phyloP scores from a whole-genome alignment of 805 yeast species.

The Metschnikowia shivogae region DNA sequence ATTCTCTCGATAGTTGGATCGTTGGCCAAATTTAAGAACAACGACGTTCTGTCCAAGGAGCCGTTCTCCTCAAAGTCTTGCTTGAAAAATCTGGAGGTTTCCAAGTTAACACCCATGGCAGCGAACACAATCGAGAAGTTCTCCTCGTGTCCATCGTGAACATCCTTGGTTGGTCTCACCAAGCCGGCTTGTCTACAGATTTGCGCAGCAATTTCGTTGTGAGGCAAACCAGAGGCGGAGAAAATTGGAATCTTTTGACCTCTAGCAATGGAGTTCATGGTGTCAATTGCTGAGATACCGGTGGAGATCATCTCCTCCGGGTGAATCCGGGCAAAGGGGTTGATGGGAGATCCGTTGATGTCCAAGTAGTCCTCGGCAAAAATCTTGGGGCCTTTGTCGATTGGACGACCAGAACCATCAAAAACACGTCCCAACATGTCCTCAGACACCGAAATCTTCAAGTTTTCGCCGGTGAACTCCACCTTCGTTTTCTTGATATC shows the following conservation, averaged over 20 bases:
- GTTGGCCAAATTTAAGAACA: constrained; percentile 95
- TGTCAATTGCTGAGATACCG: constrained; percentile 97
- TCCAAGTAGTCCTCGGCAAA: constrained; percentile 98
- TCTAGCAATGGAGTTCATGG: constrained; percentile 99
- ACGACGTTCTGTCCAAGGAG: constrained; percentile 93
- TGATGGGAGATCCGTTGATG: constrained; percentile 98
- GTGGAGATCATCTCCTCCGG: constrained; percentile 99
- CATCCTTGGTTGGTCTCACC: constrained; percentile 99
- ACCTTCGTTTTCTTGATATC: constrained; percentile 97
- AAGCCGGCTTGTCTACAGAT: constrained; percentile 99
- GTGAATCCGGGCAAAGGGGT: constrained; percentile 96
- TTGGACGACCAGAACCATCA: constrained; percentile 98
- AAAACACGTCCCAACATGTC: constrained; percentile 97
- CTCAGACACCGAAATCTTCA: constrained; percentile 92
- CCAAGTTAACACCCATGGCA: constrained; percentile 99
- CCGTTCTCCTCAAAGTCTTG: constrained; percentile 99
- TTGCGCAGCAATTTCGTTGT: constrained; percentile 99
- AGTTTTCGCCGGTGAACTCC: constrained; percentile 92
- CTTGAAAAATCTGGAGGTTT: constrained; percentile 96
- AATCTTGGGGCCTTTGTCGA: constrained; percentile 96
- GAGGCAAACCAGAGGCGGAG: constrained; percentile 99
- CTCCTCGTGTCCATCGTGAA: constrained; percentile 99
- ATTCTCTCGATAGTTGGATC: constrained; percentile 99
- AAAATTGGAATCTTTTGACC: constrained; percentile 99
- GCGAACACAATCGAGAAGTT: constrained; percentile 98